Evolutionary conservation across 1,139 yeast genomes (phyloP), one percentile per base, ranked within the genome.

Genomic region (Candida albicans): DNA sequence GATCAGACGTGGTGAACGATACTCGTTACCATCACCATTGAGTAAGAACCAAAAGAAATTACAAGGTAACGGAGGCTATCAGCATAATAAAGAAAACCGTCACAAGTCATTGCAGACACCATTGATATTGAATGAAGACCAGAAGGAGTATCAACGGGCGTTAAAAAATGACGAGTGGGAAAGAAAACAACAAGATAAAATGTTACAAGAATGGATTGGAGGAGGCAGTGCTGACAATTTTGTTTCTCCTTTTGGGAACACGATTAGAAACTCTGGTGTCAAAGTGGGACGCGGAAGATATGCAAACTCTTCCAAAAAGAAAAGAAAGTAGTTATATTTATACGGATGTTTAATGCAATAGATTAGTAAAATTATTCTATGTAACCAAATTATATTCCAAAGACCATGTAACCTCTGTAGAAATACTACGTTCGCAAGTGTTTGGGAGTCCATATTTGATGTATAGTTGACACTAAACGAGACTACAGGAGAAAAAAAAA

Each of bases 221-320:
- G 96, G 96, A 14, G 96, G 95, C 4, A 85, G 95, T 47, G 97
- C 96, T 7, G 98, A 91, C 57, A 85, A 87, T 56, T 84, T 82
- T 56, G 82, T 85, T 45, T 85, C 96, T n/a, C 98, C 99, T 8
- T 93, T 93, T 65, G 86, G 68, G 46, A 63, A 90, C 42, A 81
- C 80, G 2, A 70, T 79, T 33, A 77, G 85, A 58, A 77, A 79
- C 31, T 77, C 83, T 14, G 84, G 87, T 25, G 95, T 90, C 25
- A 81, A 77, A 47, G 88, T 93, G 15, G 96, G 96, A 5, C 77
- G 80, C 47, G 96, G 97, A 6, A 77, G 95, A 56, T 78, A 77
- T 58, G 95, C 84, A 36, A 93, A 93, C 59, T 76, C 89, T 22
- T 71, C 79, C 8, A 64, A 70, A 68, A 60, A 73, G 18, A 67